Evolutionary conservation across 495 filamentous ascomycete genomes (phyloP), one percentile per base, ranked within the genome.

Genomic region (Massariosphaeria phaeospora): DNA sequence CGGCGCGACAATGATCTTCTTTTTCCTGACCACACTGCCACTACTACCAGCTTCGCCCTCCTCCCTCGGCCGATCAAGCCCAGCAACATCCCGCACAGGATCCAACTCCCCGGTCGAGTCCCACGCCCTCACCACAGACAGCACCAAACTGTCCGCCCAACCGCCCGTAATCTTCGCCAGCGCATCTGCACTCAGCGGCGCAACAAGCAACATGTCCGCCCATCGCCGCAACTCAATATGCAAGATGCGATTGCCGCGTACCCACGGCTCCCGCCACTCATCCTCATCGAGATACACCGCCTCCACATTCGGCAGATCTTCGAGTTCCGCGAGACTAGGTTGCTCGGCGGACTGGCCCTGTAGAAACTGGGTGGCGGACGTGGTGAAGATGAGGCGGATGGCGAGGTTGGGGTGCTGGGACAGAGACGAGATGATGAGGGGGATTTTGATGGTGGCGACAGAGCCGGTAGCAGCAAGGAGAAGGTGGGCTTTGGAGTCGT

Each of bases 401-500:
- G 84, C 84, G 34, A 95, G 76, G 53, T 78, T 75, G n/a, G 54
- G 40, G 65, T 80, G 65, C n/a, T 66, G 52, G 45, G 75, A 71
- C 5, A 96, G 76, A 1, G 80, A 69, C 10, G 72, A 48, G 42
- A 85, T 66, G 48, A 96, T 89, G 49, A 77, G 75, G 5, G 86
- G 86, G 24, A 96, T 77, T 64, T 96, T 96, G 70, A 96, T 93
- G 8, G 89, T 89, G 40, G 91, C 91, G 30, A 96, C 89, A 17
- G 79, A 84, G 31, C 88, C 83, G 35, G 79, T 82, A 18, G 84
- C 84, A 39, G 84, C 86, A 36, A 96, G 79, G 17, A 96, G 81
- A 13, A 96, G 76, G 67, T 97, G 88, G 17, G 72, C 72, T 66
- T 86, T 90, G 27, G 72, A 70, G 62, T 93, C 86, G 18, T 76